Base-by-base conservation (phyloP, 768 basidiomycete genomes). In the Hericium rajendrae region DNA sequence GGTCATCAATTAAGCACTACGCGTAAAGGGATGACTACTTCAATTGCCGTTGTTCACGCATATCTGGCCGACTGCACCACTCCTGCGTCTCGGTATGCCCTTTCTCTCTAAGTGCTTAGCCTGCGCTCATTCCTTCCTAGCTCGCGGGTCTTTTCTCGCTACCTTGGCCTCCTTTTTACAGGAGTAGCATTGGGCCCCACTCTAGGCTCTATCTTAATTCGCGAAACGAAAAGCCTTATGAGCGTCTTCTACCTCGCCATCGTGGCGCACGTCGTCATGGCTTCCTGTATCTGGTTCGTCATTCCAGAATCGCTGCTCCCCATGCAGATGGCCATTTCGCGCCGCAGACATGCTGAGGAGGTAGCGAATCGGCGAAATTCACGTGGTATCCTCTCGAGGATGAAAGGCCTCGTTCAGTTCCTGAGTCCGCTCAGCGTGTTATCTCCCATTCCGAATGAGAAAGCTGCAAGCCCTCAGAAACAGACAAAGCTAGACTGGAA, bases 291-390 rank as follows among this genome's bases (percentile, higher is more conserved):
- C 6, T 51, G 56, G 49, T 43, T 51, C 26, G n/a, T 57, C 15
- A 26, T 57, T 6, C 56, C 56, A 10, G 50, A 57, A 16, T 57
- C 56, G 38, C 18, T 57, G 15, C 38, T 57, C n/a, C 56, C 49
- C 15, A 41, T 39, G 5, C 49, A 57, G 50, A 57, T 51, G 56
- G 26, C 24, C 12, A n/a, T 57, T n/a, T 51, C 50, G n/a, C 49
- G 56, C 11, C 38, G 46, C 11, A 51, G n/a, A 12, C 38, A 57
- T 24, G 13, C 41, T 6, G 52, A 18, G 12, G 32, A 37, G 15
- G 16, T 24, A 11, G 28, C 43, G 8, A 9, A 15, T 9, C 22
- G 16, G 18, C 13, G 56, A 15, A 37, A 16, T 13, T 38, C 9
- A n/a, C 22, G 38, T 24, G 49, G 56, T 24, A 4, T 37, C 4